phyloP scores from a whole-genome alignment of 345 rosid species.

The Xanthoceras sorbifolium region DNA sequence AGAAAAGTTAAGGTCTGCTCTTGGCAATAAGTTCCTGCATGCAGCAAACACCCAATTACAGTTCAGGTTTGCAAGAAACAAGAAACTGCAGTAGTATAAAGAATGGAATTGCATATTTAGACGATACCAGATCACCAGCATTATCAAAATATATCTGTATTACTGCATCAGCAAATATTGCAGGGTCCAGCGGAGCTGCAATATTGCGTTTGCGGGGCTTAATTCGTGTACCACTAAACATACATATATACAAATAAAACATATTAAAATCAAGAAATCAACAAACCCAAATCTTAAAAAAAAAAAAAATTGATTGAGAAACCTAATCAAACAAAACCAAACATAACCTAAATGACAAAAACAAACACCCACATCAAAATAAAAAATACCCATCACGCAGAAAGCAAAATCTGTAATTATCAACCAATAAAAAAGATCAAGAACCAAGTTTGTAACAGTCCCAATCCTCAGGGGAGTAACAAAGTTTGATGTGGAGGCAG shows the following conservation, averaged over 20 bases:
- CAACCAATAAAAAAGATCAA: too few species aligned
- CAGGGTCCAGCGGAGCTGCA: slow-evolving; percentile 96
- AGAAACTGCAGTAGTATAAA: too few species aligned
- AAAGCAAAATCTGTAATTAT: too few species aligned
- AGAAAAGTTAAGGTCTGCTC: slow-evolving; percentile 82
- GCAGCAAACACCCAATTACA: not conserved
- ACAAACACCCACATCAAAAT: too few species aligned
- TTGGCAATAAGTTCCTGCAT: slow-evolving; percentile 83
- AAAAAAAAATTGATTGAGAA: too few species aligned
- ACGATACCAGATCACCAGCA: slow-evolving; percentile 93
- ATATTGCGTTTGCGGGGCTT: slow-evolving; percentile 99
- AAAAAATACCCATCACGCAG: too few species aligned
- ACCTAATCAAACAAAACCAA: too few species aligned
- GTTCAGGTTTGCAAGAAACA: not conserved
- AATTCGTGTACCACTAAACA: slow-evolving; percentile 96
- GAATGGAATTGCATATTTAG: not conserved
- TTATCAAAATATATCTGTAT: slow-evolving; percentile 92
- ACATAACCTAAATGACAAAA: too few species aligned
- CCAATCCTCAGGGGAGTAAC: too few species aligned
- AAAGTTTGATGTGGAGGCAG: too few species aligned
- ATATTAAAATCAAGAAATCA: not conserved
- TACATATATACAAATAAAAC: slow-evolving; percentile 4
- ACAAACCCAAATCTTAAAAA: not conserved
- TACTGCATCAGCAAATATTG: slow-evolving; percentile 95
- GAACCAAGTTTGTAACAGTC: too few species aligned